phyloP scores from a whole-genome alignment of 108 stramenopile genomes.

The Pseudonitzschia multiseries region DNA sequence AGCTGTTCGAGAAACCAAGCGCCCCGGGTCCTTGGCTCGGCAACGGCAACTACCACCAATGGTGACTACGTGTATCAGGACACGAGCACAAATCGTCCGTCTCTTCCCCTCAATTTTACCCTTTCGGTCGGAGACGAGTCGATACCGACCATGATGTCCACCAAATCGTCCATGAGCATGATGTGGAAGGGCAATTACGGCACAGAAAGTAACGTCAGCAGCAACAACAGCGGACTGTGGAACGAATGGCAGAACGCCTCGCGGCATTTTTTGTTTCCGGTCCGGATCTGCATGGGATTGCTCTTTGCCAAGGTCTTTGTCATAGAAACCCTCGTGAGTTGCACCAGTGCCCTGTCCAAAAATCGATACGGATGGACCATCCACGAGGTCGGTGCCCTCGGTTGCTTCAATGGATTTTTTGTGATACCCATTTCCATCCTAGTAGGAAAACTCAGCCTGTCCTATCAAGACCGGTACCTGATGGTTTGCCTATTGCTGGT shows the following conservation, averaged over 20 bases:
- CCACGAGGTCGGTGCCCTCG: conserved; percentile 72
- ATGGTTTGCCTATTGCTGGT: conserved; percentile 51
- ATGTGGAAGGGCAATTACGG: background rate
- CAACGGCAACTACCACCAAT: too few relatives aligned
- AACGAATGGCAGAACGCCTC: conserved; percentile 24
- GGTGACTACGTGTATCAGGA: too few relatives aligned
- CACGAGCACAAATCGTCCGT: too few relatives aligned
- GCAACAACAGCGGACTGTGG: background rate
- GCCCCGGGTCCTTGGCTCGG: too few relatives aligned
- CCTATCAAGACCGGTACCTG: conserved; percentile 54
- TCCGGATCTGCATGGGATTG: conserved; percentile 61
- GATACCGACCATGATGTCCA: background rate
- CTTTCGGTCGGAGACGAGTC: background rate
- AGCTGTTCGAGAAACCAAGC: too few relatives aligned
- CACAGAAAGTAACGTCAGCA: background rate
- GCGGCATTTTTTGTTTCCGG: conserved; percentile 47
- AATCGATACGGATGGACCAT: conserved; percentile 84
- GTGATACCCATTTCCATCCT: conserved; percentile 79
- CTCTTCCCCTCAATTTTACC: too few relatives aligned
- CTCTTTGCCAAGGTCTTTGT: conserved; percentile 86
- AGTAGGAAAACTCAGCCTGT: conserved; percentile 63
- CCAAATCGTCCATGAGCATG: conserved; percentile 4
- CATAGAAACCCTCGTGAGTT: conserved; percentile 74
- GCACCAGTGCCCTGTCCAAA: conserved; percentile 76
- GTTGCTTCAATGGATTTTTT: conserved; percentile 71